phyloP scores from a whole-genome alignment of 2,329 filamentous ascomycete genomes.

The Teratosphaeria gauchensis region DNA sequence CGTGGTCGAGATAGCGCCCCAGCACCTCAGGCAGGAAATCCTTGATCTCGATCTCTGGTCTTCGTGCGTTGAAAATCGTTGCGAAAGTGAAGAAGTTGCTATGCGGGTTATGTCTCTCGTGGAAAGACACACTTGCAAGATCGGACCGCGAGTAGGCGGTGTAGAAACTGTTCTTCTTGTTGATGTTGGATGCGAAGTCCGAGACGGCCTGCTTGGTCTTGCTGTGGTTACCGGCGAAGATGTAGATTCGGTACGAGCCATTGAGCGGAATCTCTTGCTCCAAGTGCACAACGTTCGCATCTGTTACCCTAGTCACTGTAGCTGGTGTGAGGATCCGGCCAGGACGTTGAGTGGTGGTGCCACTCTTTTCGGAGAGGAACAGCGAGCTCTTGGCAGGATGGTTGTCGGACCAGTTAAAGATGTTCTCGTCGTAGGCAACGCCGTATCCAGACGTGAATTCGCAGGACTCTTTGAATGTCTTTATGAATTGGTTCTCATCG shows the following conservation, averaged over 20 bases:
- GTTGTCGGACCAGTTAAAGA: constrained; percentile 68
- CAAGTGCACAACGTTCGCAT: constrained; percentile 81
- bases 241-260: constrained; percentile 74
- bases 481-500: constrained; percentile 71
- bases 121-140: constrained; percentile 54
- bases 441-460: constrained; percentile 91
- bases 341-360: constrained; percentile 54
- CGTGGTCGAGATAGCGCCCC: constrained; percentile 65
- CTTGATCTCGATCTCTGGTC: constrained; percentile 62
- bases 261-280: constrained; percentile 86
- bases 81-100: constrained; percentile 71
- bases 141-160: constrained; percentile 54
- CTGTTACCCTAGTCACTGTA: constrained; percentile 75
- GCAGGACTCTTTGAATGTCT: constrained; percentile 82
- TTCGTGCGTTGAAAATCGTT: constrained; percentile 60
- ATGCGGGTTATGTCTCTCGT: constrained; percentile 79
- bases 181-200: constrained; percentile 59
- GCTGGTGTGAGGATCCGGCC: constrained; percentile 69
- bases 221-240: constrained; percentile 66
- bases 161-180: constrained; percentile 63
- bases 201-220: constrained; percentile 53
- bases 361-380: constrained; percentile 50
- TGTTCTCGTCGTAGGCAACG: constrained; percentile 72
- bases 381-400: constrained; percentile 63
- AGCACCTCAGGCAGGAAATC: constrained; percentile 61